phyloP scores from a whole-genome alignment of 148 eudicot genomes.

The Persicaria tinctoria region DNA sequence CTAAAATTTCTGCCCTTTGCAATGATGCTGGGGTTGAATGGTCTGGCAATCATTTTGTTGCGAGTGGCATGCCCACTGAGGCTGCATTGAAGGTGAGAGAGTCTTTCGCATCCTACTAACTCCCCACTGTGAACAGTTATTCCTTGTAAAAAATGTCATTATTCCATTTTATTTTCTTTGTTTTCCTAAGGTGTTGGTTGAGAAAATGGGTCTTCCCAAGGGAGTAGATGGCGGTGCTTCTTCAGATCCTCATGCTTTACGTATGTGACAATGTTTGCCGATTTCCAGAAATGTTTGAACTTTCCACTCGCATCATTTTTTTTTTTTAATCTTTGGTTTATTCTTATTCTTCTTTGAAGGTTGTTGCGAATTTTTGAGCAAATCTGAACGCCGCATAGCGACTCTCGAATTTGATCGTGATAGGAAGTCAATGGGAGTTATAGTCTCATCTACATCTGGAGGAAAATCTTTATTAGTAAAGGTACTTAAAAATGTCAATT shows the following conservation, averaged over 20 bases:
- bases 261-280: constrained; percentile 22
- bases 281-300: too few relatives aligned
- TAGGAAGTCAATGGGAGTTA: constrained; percentile 51
- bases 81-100: constrained; percentile 42
- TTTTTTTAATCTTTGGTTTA: background rate
- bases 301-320: too few relatives aligned
- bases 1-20: constrained; percentile 36
- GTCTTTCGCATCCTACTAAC: too few relatives aligned
- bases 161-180: background rate
- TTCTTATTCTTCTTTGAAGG: constrained; percentile 17
- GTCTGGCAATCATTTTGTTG: constrained; percentile 32
- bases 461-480: constrained; percentile 37
- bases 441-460: constrained; percentile 31
- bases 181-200: constrained; percentile 37
- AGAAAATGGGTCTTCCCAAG: constrained; percentile 47
- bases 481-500: constrained; percentile 18
- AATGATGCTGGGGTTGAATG: constrained; percentile 40
- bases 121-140: background rate
- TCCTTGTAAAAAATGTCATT: background rate
- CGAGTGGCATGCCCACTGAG: constrained; percentile 49
- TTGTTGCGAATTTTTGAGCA: constrained; percentile 30
- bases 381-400: constrained; percentile 28
- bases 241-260: constrained; percentile 18
- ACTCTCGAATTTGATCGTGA: constrained; percentile 57
- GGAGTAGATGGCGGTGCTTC: constrained; percentile 18